Conservation (phyloP, 495 filamentous ascomycete species). For the Trichoderma reesei region DNA sequence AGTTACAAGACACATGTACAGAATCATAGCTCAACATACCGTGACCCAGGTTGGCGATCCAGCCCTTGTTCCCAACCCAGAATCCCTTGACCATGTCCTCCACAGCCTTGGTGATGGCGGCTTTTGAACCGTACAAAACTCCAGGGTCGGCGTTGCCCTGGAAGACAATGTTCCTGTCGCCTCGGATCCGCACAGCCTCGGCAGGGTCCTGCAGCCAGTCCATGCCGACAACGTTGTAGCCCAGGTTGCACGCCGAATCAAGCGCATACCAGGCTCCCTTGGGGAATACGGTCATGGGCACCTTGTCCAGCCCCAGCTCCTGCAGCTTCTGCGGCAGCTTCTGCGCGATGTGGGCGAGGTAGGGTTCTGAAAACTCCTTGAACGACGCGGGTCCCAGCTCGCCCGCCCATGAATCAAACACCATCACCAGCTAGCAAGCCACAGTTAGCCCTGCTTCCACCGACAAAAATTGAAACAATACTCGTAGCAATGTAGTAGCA, state of each 20-base stretch:
- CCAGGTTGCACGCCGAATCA: constrained; percentile 74
- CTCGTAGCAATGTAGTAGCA: neutral
- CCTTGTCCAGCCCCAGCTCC: constrained; percentile 63
- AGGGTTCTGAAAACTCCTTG: constrained; percentile 74
- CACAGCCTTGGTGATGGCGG: constrained; percentile 68
- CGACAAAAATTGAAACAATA: neutral
- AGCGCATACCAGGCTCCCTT: constrained; percentile 98
- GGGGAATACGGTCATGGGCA: constrained; percentile 99
- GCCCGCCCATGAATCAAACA: constrained; percentile 98
- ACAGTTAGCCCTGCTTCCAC: too few relatives aligned
- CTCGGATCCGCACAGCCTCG: constrained; percentile 67
- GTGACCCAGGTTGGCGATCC: constrained; percentile 88
- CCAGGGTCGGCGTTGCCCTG: constrained; percentile 97
- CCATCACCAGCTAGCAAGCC: constrained; percentile 86
- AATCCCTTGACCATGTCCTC: constrained; percentile 82
- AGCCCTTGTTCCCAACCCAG: constrained; percentile 37
- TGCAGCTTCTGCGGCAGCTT: constrained; percentile 61
- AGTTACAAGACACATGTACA: constrained; percentile 10
- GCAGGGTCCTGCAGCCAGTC: constrained; percentile 92
- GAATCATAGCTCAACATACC: constrained; percentile 39
- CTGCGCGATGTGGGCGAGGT: constrained; percentile 71
- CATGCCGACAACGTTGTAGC: constrained; percentile 86
- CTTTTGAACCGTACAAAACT: constrained; percentile 73
- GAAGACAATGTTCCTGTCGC: constrained; percentile 59
- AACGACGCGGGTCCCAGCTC: constrained; percentile 81